These are phyloP conservation scores for Tricholoma flavovirens DNA, from an alignment of 768 basidiomycete genomes.

Conservation along the genomic window DNA sequence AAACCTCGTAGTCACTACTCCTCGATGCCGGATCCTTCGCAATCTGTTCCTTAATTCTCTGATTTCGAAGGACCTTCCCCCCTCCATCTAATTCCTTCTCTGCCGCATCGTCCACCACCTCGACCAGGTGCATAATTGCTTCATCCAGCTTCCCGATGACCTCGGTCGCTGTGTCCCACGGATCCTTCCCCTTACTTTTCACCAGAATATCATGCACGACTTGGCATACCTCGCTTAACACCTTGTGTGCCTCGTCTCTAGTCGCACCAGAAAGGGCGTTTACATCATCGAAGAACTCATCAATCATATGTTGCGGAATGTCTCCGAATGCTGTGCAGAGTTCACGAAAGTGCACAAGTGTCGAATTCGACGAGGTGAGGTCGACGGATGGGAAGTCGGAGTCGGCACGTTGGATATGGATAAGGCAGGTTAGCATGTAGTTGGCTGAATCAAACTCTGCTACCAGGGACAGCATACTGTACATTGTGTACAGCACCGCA, in stretches of 20 bases:
- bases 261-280: constrained; percentile 6
- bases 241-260: constrained; percentile 20
- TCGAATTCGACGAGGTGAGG: constrained; percentile 18
- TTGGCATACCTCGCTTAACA: constrained; percentile 22
- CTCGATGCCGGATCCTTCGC: constrained; percentile 14
- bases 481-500: constrained; percentile 6
- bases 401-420: constrained; percentile 27
- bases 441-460: constrained; percentile 24
- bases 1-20: constrained; percentile 23
- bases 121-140: constrained; percentile 16
- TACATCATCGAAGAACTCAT: constrained; percentile 10
- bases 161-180: constrained; percentile 17
- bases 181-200: constrained; percentile 14
- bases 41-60: constrained; percentile 21
- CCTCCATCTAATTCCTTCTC: constrained; percentile 17
- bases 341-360: constrained; percentile 21
- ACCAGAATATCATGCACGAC: constrained; percentile 24
- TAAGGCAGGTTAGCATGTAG: constrained; percentile 22
- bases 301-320: constrained; percentile 14
- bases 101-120: constrained; percentile 18
- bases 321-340: constrained; percentile 22
- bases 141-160: constrained; percentile 16
- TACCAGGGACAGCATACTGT: constrained; percentile 18
- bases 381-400: constrained; percentile 20
- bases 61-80: constrained; percentile 20